Evolutionary conservation across 371 early-diverging fungal species (phyloP), one percentile per base, ranked within the genome.

Genomic region (Neoconidiobolus thromboides): DNA sequence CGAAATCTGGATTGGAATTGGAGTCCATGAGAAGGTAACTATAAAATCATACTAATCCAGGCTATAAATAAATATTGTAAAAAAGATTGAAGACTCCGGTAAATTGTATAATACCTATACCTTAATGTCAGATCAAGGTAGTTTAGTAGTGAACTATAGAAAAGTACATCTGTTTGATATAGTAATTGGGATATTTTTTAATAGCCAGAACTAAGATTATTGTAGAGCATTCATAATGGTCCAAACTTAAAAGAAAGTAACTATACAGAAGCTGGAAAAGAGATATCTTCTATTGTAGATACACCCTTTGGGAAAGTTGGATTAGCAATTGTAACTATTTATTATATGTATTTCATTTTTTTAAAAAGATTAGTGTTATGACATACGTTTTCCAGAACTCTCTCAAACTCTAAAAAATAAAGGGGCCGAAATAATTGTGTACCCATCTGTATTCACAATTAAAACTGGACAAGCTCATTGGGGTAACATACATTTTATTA

Each of bases 151-250:
- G 0, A 62, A 62, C 1, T 91, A 91, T 67, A 76, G 79, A 44
- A 91, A 91, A 65, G 67, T 87, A 41, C 91, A 91, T 65, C 62
- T 91, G 43, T 91, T 91, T 63, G 81, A 89, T 61, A 78, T 87
- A 10, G 66, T 48, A 67, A 66, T 40, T 26, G 26, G 26, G 26
- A 58, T 61, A 46, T 61, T 40, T 48, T 1, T 39, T 9, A 15
- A 37, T 7, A 14, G 6, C 36, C 14, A 7, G 26, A 62, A 14
- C 15, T 62, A 6, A n/a, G n/a, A 4, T 3, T 49, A 6, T 3
- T 15, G 3, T 42, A 67, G 66, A 71, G 78, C 63, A 77, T 86
- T 41, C 60, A 64, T 1, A 63, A 72, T 43, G 82, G 82, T 0
- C 83, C 86, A 2, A 66, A 70, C 15, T 62, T 85, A 51, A 69